These are phyloP conservation scores for Nothophaeocryptopus gaeumannii DNA, from an alignment of 2,329 filamentous ascomycete genomes.

Conservation along the genomic window DNA sequence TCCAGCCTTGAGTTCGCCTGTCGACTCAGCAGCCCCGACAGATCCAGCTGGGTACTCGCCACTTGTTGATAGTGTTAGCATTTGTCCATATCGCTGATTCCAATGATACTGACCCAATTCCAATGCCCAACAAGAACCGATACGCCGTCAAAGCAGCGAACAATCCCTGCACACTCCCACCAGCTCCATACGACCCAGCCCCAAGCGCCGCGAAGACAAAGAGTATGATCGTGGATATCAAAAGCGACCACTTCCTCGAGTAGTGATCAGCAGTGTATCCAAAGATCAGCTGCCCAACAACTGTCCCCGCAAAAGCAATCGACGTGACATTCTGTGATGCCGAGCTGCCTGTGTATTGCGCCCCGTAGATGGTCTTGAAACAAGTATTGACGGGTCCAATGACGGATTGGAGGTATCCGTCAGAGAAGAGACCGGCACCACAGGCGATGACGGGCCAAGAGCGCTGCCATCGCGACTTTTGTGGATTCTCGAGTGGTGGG, in stretches of 20 bases:
- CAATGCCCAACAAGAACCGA: conserved; percentile 70
- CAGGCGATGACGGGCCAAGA: conserved; percentile 78
- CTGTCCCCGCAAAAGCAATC: conserved; percentile 78
- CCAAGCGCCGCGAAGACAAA: conserved; percentile 80
- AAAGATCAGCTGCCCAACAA: conserved; percentile 77
- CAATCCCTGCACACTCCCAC: conserved; percentile 66
- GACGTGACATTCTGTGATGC: conserved; percentile 73
- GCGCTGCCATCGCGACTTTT: conserved; percentile 44
- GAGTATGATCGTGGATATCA: conserved; percentile 77
- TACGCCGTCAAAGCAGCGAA: conserved; percentile 78
- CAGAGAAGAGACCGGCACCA: conserved; percentile 84
- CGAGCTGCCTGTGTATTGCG: conserved; percentile 64
- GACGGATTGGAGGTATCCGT: conserved; percentile 89
- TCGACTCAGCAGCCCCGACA: conserved; percentile 80
- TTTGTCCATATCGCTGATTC: not conserved
- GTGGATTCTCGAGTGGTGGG: conserved; percentile 6
- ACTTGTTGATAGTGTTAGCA: not conserved
- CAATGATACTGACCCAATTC: conserved; percentile 37
- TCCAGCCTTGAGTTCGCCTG: conserved; percentile 74
- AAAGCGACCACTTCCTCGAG: conserved; percentile 77
- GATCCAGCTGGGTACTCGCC: conserved; percentile 79
- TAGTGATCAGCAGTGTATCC: conserved; percentile 79
- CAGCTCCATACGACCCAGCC: conserved; percentile 71
- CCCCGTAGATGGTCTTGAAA: conserved; percentile 65
- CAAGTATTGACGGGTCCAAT: conserved; percentile 86